Conservation (phyloP, 1,284 basidiomycete species). For the Laetiporus sulphureus region DNA sequence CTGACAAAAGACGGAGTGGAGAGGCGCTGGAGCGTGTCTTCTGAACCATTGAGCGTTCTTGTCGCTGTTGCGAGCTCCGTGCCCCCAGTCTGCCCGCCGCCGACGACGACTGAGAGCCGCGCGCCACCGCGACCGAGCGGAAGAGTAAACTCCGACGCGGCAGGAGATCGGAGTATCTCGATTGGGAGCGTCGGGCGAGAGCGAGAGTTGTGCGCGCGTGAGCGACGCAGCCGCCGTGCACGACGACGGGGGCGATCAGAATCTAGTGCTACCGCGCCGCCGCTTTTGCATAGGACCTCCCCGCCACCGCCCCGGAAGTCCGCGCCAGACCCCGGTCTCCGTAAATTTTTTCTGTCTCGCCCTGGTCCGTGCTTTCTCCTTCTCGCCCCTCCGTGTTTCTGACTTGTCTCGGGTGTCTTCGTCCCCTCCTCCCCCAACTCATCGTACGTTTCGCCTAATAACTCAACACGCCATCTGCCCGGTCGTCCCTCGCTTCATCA, state of each 20-base stretch:
- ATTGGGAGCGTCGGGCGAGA: too few species aligned
- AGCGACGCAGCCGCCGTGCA: neutral
- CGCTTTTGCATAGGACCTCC: neutral
- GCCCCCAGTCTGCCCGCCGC: too few species aligned
- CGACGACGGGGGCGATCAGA: neutral
- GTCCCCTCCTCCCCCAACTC: constrained; percentile 4
- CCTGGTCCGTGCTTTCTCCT: constrained; percentile 11
- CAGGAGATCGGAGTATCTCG: too few species aligned
- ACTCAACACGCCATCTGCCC: constrained; percentile 6
- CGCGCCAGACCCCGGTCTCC: constrained; percentile 16
- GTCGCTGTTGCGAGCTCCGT: too few species aligned
- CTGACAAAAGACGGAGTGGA: too few species aligned
- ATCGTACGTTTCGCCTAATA: neutral
- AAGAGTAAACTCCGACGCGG: too few species aligned
- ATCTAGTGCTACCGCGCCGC: neutral
- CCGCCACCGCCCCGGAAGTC: constrained; percentile 1
- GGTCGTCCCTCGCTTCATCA: constrained; percentile 3
- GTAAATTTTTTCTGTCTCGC: constrained; percentile 14
- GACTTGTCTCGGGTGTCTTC: neutral
- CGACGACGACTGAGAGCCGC: too few species aligned
- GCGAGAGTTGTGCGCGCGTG: neutral
- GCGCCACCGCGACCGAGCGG: too few species aligned
- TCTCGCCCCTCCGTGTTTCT: constrained; percentile 10
- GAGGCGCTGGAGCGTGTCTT: too few species aligned
- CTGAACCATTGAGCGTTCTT: too few species aligned